Base-by-base conservation (phyloP, 306 rosid species). In the Corylus heterophylla region DNA sequence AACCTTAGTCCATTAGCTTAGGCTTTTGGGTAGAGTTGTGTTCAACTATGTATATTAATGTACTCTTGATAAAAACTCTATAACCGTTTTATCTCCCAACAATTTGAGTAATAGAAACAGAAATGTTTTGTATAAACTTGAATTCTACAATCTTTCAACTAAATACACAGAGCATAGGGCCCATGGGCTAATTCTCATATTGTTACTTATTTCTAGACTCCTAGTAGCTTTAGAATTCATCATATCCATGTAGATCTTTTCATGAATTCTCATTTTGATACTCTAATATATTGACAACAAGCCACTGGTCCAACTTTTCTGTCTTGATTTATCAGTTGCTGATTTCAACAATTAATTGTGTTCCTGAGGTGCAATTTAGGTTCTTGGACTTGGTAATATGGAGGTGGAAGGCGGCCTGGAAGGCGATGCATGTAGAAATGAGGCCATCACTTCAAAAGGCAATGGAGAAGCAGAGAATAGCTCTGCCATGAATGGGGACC, bases 381-480 rank as follows among this genome's bases (percentile, higher is more conserved):
- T 25, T 56, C 27, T 70, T 69, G 74, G 67, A 61, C 44, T 13
- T 69, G 20, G 27, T 42, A 51, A 76, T 18, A 80, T 80, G 87
- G 79, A 47, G 13, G 67, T 3, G 48, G 85, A 77, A 76, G 77
- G 29, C 62, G 80, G 68, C 9, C 22, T 18, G 18, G 37, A 75
- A 5, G 74, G 80, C 55, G 39, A 29, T 52, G 14, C 12, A 10
- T 29, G 59, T 39, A 55, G 12, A 54, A 56, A 76, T 25, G 79
- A 31, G 27, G 67, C 54, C n/a, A 31, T 63, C 58, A 54, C 78
- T 1, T 83, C 75, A 16, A 63, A 58, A 16, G 22, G 31, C 56
- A 71, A 62, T 0, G 66, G n/a, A 25, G 73, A 66, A 66, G 73
- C 69, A 58, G 74, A 74, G 75, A 72, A 71, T 29, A 77, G 42